Evolutionary conservation across 73 alveolate species (phyloP), one percentile per base, ranked within the genome.

Genomic region (Tetrahymena thermophila): DNA sequence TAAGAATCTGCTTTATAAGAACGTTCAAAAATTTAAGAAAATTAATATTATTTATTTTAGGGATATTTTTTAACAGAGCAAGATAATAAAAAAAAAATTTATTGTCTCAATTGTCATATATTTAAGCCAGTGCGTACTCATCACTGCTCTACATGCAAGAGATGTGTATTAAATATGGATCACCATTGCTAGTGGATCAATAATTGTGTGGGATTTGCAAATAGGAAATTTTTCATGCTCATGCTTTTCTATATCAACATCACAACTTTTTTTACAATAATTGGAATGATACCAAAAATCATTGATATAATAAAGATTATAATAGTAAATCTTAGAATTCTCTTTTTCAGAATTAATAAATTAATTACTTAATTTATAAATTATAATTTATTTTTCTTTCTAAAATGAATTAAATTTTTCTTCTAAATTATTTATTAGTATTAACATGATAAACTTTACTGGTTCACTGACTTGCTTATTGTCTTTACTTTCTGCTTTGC

Each of bases 131-230:
- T 97, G 94, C 95, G 99, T 95, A 96, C 89, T 71, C 89, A 71
- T 25, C 99, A 99, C 96, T 99, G 99, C 93, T 98, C 99, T 7
- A 98, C 99, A 38, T 99, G 99, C 97, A 98, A 98, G 94, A 97
- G 99, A 93, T 99, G 99, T 94, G 99, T 98, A 14, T 97, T 99
- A 93, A 98, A 98, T 85, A 99, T 99, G 99, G 99, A 99, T 94
- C 99, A 98, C 95, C 99, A 99, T 96, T 98, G 99, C 96, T 99
- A 99, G 35, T 98, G 99, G 99, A 98, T 98, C 34, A 98, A 98
- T 94, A 98, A 98, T 96, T 98, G 99, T 94, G 99, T 98, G 23
- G 99, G 99, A 35, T 98, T 99, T 95, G 97, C 98, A 97, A 99
- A 99, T 96, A 96, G 99, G 56, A 99, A 98, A 96, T 98, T 84